These are phyloP conservation scores for Cryptomeria japonica DNA, from an alignment of 75 land plant genomes.

Conservation along the genomic window DNA sequence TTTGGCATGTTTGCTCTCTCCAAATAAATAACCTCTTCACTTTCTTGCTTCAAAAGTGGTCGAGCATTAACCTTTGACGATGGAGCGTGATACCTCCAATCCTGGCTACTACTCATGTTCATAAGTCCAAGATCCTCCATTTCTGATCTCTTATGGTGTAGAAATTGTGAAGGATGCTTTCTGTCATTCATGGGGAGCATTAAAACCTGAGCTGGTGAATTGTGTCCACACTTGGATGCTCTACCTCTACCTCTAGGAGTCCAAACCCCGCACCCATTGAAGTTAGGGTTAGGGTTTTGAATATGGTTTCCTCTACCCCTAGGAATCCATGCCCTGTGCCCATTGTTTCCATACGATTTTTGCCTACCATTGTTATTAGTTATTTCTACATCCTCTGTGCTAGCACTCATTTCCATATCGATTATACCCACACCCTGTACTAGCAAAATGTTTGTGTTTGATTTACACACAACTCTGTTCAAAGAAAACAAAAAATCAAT, in stretches of 20 bases:
- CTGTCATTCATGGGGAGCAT: neutral
- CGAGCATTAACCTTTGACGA: neutral
- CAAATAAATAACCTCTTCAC: neutral
- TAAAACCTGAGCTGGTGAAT: neutral
- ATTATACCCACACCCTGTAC: neutral
- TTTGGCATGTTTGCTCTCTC: constrained; percentile 45
- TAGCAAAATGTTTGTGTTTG: too few species aligned
- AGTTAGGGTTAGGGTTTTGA: neutral
- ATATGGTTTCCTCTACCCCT: neutral
- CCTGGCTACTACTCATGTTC: neutral
- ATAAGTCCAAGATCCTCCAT: neutral
- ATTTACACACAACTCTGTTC: too few species aligned
- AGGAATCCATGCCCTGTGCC: constrained; percentile 7
- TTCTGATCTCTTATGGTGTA: neutral
- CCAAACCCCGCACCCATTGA: too few species aligned
- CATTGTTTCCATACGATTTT: neutral
- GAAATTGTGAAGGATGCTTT: neutral
- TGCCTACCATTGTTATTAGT: neutral
- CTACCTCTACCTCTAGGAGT: constrained; percentile 16
- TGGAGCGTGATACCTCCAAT: constrained; percentile 6
- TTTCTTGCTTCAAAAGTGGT: neutral
- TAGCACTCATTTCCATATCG: neutral
- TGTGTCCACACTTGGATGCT: neutral
- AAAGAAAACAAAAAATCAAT: too few species aligned
- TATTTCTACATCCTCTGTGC: neutral